Evolutionary conservation across 2,329 filamentous ascomycete species (phyloP), one percentile per base, ranked within the genome.

Genomic region (Aspergillus versicolor): DNA sequence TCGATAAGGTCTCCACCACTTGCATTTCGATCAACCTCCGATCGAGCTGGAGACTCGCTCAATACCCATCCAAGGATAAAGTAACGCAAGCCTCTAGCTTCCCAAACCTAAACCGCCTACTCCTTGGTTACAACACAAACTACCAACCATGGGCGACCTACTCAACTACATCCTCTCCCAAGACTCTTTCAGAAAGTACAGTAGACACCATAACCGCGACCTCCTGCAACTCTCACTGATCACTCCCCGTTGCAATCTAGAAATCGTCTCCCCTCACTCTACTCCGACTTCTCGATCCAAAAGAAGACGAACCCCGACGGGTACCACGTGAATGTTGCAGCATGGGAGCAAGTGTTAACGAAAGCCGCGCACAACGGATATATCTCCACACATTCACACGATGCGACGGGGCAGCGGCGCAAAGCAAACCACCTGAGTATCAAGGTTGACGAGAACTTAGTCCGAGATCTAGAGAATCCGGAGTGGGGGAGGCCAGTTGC

Each of bases 401-500:
- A 42, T n/a, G 57, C 47, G 48, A 60, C n/a, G 13, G 50, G 3
- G 19, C 52, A 44, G 45, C 50, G 30, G 12, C 47, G 2, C 8
- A 72, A 70, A 53, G 76, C 74, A 22, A 76, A 83, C 63, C 76
- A 80, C 34, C 72, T 87, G 24, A 75, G 79, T 22, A 67, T 88
- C 12, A 73, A 75, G 37, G 80, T 80, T 1, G 79, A 82, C 65
- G 84, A 89, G 37, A 80, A 84, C 30, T 81, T 99, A 1, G 77
- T 89, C 21, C 82, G 84, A 22, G 85, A 86, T 37, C 79, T 99
- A 52, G 88, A 92, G 63, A 89, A 82, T 48, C 86, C 86, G 44
- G 87, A 93, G 65, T 92, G 86, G 73, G 94, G 94, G 2, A 84
- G 87, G 45, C 94, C 94, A 2, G 81, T 93, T 9, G 91, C 90